A percentile compares a stretch with the other conserved stretches of the same genome.
Evolutionary conservation across 2,329 filamentous ascomycete species (phyloP).

Genomic region (Emmonsiellopsis sp.): DNA sequence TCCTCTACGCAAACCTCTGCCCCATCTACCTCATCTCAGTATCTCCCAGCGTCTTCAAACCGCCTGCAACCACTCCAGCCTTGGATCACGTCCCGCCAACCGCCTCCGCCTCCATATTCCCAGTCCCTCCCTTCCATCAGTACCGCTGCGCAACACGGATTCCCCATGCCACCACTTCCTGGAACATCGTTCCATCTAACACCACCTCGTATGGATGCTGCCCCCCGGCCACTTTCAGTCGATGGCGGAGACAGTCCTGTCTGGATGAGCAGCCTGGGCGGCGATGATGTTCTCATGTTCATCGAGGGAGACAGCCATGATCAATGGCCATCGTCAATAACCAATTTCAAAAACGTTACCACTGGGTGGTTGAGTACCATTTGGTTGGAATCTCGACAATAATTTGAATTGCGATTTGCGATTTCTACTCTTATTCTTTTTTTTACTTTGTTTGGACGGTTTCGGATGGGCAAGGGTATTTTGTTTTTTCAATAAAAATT

Average conservation of each 20-base stretch:
- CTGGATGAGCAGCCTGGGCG: slow-evolving; percentile 8
- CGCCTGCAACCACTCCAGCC: slow-evolving; percentile 33
- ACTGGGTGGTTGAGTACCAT: slow-evolving; percentile 9
- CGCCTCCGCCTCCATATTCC: slow-evolving; percentile 10
- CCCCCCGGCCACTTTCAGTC: background rate
- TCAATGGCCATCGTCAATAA: slow-evolving; percentile 4
- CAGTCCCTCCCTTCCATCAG: slow-evolving; percentile 22
- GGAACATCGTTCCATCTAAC: slow-evolving; percentile 2
- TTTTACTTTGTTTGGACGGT: background rate
- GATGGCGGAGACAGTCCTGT: background rate
- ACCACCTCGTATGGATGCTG: background rate
- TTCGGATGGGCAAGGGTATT: background rate
- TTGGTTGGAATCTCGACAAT: slow-evolving; percentile 2
- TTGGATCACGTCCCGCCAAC: slow-evolving; percentile 26
- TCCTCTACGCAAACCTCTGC: slow-evolving; percentile 13
- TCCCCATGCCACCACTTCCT: slow-evolving; percentile 16
- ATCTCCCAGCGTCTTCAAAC: slow-evolving; percentile 21
- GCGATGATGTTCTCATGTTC: slow-evolving; percentile 13
- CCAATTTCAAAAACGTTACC: background rate
- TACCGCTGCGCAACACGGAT: slow-evolving; percentile 29
- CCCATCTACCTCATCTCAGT: slow-evolving; percentile 13
- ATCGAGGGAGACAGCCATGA: slow-evolving; percentile 11
- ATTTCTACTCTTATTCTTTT: background rate
- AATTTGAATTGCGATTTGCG: background rate
- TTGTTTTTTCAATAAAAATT: background rate